These are phyloP conservation scores for Hypoxylon subgilvum DNA, from an alignment of 495 filamentous ascomycete genomes.

Conservation along the genomic window DNA sequence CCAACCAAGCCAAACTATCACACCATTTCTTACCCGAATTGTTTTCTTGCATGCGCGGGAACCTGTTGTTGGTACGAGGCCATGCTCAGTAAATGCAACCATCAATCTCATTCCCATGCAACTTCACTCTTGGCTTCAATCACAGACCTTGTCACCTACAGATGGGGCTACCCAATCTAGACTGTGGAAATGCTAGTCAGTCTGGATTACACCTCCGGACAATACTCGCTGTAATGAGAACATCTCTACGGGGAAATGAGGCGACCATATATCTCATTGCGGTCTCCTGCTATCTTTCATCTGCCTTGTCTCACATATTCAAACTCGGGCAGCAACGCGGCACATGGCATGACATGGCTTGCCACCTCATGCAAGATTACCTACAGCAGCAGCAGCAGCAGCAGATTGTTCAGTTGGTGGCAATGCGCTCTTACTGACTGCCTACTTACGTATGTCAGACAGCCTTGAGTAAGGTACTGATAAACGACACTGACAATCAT, in stretches of 20 bases:
- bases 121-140: neutral
- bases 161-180: slow-evolving; percentile 11
- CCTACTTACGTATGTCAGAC: slow-evolving; percentile 11
- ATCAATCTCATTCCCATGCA: neutral
- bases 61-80: neutral
- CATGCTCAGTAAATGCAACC: neutral
- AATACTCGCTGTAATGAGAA: slow-evolving; percentile 1
- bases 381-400: neutral
- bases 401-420: neutral
- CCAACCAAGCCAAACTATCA: neutral
- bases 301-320: slow-evolving; percentile 3
- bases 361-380: slow-evolving; percentile 16
- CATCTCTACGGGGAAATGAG: slow-evolving; percentile 4
- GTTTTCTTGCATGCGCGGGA: neutral
- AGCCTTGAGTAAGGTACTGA: neutral
- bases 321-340: slow-evolving; percentile 11
- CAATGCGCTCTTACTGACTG: slow-evolving; percentile 5
- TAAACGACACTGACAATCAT: neutral
- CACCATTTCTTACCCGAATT: neutral
- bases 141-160: neutral
- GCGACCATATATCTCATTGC: slow-evolving; percentile 3
- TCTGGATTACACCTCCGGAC: slow-evolving; percentile 11
- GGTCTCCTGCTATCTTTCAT: slow-evolving; percentile 15
- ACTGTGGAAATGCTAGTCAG: slow-evolving; percentile 9
- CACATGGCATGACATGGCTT: slow-evolving; percentile 7